Evolutionary conservation across 495 filamentous ascomycete genomes (phyloP), one percentile per base, ranked within the genome.

Genomic region (Aspergillus incahuasiensis): DNA sequence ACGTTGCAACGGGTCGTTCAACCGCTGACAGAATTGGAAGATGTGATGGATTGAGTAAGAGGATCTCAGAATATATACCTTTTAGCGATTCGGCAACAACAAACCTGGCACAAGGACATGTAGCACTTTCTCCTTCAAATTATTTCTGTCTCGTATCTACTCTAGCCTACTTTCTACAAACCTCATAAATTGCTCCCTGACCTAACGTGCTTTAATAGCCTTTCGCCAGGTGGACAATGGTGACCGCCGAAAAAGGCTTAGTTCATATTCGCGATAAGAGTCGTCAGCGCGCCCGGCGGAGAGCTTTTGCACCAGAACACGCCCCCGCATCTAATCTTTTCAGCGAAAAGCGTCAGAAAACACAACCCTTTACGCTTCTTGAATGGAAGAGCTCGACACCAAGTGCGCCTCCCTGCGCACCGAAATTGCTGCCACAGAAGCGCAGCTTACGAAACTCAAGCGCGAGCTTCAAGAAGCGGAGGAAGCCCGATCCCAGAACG

Each of bases 1-100:
- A 67, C 70, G 39, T 65, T 81, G 1, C 60, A 66, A 60, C 80
- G 80, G 30, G 76, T 76, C 48, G 46, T 85, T 15, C 62, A 71
- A 60, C 79, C 81, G 3, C 66, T 63, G 48, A 74, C 74, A 13
- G 73, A 79, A 60, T 58, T 86, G 49, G 63, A 39, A 8, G 72
- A 84, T 74, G 34, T 71, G 12, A 0, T 57, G 5, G 28, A 41
- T 44, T 44, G 22, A 18, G 16, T 4, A 22, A 30, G 4, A 5
- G 32, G 32, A 11, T 35, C 6, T 12, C n/a, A n/a, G n/a, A n/a
- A n/a, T n/a, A n/a, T n/a, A n/a, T n/a, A n/a, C n/a, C n/a, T n/a
- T n/a, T n/a, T n/a, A n/a, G n/a, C n/a, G n/a, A n/a, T n/a, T n/a
- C n/a, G n/a, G n/a, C n/a, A n/a, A n/a, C n/a, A n/a, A n/a, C n/a